Base-by-base conservation (phyloP, 2,329 filamentous ascomycete species). In the Penicillium hordei region DNA sequence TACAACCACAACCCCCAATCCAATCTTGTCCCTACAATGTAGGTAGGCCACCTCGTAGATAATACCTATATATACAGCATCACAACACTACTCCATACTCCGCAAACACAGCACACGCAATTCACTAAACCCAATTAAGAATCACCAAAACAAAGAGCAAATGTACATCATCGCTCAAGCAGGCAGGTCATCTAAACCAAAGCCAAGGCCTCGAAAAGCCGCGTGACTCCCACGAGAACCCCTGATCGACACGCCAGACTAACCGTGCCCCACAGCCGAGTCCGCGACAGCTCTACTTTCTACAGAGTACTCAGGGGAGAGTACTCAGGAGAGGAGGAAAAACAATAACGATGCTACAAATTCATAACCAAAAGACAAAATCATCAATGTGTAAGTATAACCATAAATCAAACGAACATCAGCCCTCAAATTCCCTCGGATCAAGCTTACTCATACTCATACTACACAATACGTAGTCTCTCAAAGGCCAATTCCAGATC, bases 171-270 rank as follows among this genome's bases (percentile, higher is more conserved):
- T 52, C 25, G 21, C 42, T 38, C 25, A 57, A 53, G 48, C 48
- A 52, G 48, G 54, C 48, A 57, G 34, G 54, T 56, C 33, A 27
- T 57, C 33, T 29, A 21, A 56, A 31, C 21, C 10, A 45, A 17
- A 34, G 33, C 33, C 17, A 3, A 48, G 27, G 42, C 17, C 25
- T 21, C 10, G 2, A 40, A 57, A 51, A 57, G 27, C 48, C 54
- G 17, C 34, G 27, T 57, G 54, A 57, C 27, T 21, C 19, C 25
- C 25, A 25, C 5, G 23, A 31, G n/a, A 55, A 42, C 54, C 55
- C 55, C 49, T 57, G 55, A 57, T 57, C 55, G 55, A 48, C 55
- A 57, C 42, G 55, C 50, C 43, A 57, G 23, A 25, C 27, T 33
- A 31, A 21, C 21, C 19, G 3, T 34, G 45, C 45, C 36, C 49